Base-by-base conservation (phyloP, 371 early-diverging fungal species). In the Capillidium rhysosporum region DNA sequence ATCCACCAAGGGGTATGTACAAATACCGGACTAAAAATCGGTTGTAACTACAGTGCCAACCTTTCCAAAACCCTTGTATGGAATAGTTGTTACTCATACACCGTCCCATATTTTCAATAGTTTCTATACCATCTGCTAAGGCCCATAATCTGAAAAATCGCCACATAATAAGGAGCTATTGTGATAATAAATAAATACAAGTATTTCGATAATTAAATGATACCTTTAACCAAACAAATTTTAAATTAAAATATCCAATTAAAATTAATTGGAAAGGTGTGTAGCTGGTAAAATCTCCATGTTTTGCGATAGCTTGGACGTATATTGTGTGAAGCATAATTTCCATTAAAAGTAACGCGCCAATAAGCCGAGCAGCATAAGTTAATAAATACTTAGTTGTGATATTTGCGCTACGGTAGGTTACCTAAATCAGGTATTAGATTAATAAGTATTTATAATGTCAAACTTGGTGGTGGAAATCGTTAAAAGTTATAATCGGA, bases 11-110 rank as follows among this genome's bases (percentile, higher is more conserved):
- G 16, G 94, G 93, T 7, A 92, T 72, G 59, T 92, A 94, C 40
- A 94, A 65, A 59, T 93, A 93, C 46, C 90, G 69, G 31, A 92
- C 73, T 12, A 80, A 66, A 91, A 92, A 93, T n/a, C 79, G 74
- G 62, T 92, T 90, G 62, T 73, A 93, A 43, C 76, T 78, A 54
- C 85, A 70, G 61, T 93, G 94, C 94, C 94, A 94, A 52, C 79
- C 78, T 54, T 86, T 73, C 94, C 94, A 94, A 62, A 94, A 94
- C 46, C 79, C 78, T 40, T 79, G 74, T 9, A 80, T 75, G 9
- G 88, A 87, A 65, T 90, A 94, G 62, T 92, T 87, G 71, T 91
- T 88, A 59, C 69, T 71, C 79, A 92, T 90, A 61, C 93, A 93
- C 4, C 92, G 78, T 1, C 76, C 69, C 92, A 94, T 92, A 58